Evolutionary conservation across 805 yeast species (phyloP).

Genomic region (Saccharomyces jurei): DNA sequence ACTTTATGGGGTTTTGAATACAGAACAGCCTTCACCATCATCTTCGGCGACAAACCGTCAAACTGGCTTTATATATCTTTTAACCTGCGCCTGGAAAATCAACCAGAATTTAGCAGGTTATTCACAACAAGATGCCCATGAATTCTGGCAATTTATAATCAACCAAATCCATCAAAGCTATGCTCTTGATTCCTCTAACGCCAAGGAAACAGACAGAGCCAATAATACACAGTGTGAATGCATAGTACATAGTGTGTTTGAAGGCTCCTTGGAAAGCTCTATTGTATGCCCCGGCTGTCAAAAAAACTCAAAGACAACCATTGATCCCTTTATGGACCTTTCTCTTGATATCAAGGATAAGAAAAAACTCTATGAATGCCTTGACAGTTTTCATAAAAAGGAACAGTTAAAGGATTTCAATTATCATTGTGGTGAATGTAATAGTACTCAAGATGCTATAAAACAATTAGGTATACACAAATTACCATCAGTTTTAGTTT

Average conservation of each 20-base stretch:
- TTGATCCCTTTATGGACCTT: conserved; percentile 85
- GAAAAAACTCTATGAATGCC: conserved; percentile 49
- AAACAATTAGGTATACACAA: conserved; percentile 63
- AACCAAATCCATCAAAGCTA: conserved; percentile 64
- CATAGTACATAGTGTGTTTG: conserved; percentile 72
- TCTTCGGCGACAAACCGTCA: conserved; percentile 36
- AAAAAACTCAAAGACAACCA: conserved; percentile 50
- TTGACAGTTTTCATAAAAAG: conserved; percentile 64
- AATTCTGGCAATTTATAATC: conserved; percentile 85
- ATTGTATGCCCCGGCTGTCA: conserved; percentile 67
- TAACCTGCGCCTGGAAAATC: conserved; percentile 82
- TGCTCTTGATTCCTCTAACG: conserved; percentile 7
- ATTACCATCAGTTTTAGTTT: conserved; percentile 69
- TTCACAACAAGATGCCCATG: conserved; percentile 97
- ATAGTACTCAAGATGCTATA: conserved; percentile 51
- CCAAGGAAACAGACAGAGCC: conserved; percentile 9
- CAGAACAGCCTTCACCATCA: conserved; percentile 10
- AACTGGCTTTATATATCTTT: conserved; percentile 70
- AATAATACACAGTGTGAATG: conserved; percentile 48
- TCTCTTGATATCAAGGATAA: conserved; percentile 62
- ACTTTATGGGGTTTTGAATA: conserved; percentile 56
- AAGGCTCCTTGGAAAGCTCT: conserved; percentile 75
- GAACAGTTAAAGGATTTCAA: conserved; percentile 65
- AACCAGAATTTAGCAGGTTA: conserved; percentile 86
- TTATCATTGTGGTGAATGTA: conserved; percentile 65